A percentile compares a stretch with the other conserved stretches of the same genome.
phyloP scores from a whole-genome alignment of 2,329 filamentous ascomycete genomes.

The Aspergillus sp. region DNA sequence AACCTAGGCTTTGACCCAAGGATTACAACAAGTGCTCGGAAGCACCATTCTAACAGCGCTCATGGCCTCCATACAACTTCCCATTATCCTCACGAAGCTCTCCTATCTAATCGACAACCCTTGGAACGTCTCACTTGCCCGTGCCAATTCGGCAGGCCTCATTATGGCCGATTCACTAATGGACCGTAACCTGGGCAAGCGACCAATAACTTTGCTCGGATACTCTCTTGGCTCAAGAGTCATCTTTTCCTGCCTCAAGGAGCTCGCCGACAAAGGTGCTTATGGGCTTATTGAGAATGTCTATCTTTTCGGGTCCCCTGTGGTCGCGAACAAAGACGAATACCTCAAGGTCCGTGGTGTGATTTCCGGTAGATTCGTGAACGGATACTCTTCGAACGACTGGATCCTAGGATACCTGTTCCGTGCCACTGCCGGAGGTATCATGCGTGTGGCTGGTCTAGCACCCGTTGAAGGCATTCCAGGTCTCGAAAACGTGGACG shows the following conservation, averaged over 20 bases:
- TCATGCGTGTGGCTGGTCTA: conserved; percentile 83
- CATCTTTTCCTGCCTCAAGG: conserved; percentile 86
- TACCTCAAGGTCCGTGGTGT: conserved; percentile 78
- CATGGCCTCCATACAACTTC: conserved; percentile 92
- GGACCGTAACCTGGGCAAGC: conserved; percentile 83
- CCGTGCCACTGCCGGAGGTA: conserved; percentile 87
- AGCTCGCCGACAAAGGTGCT: conserved; percentile 80
- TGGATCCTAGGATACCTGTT: conserved; percentile 98
- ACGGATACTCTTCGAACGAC: conserved; percentile 90
- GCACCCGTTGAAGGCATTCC: conserved; percentile 72
- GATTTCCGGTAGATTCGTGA: conserved; percentile 89
- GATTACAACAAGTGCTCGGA: conserved; percentile 89
- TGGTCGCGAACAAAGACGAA: conserved; percentile 90
- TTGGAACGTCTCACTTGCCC: conserved; percentile 93
- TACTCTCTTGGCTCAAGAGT: conserved; percentile 91
- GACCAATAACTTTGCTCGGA: conserved; percentile 88
- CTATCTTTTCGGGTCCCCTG: conserved; percentile 87
- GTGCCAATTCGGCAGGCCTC: conserved; percentile 82
- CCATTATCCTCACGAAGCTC: conserved; percentile 87
- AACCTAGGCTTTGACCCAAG: conserved; percentile 81
- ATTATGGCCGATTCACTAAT: conserved; percentile 94
- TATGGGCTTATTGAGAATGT: conserved; percentile 91
- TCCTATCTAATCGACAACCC: conserved; percentile 97
- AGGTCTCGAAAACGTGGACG: conserved; percentile 84
- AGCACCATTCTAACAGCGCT: conserved; percentile 83